phyloP scores from a whole-genome alignment of 768 basidiomycete genomes.

The Coprinopsis strossmayeri region DNA sequence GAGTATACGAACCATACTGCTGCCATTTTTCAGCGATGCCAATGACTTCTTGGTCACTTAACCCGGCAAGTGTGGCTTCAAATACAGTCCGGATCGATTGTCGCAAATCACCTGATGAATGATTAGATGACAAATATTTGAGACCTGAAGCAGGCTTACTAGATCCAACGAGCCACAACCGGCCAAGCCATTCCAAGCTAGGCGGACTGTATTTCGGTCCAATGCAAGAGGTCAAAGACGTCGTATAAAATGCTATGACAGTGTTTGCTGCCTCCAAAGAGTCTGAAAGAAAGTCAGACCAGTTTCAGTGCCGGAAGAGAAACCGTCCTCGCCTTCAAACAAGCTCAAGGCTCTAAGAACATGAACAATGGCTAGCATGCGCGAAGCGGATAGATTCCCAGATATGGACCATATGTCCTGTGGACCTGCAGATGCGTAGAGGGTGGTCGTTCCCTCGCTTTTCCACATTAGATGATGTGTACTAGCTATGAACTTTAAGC shows the following conservation, averaged over 20 bases:
- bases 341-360: constrained; percentile 68
- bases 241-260: constrained; percentile 75
- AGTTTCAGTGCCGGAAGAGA: too few relatives aligned
- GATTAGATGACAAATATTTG: not conserved
- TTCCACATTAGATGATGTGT: not conserved
- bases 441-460: constrained; percentile 33
- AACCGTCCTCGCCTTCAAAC: constrained; percentile 57
- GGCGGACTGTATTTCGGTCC: constrained; percentile 61
- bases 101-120: constrained; percentile 57
- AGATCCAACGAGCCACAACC: constrained; percentile 69
- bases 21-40: constrained; percentile 57
- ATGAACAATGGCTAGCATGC: constrained; percentile 60
- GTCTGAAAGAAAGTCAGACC: too few relatives aligned
- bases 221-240: constrained; percentile 56
- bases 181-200: constrained; percentile 65
- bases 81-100: constrained; percentile 74
- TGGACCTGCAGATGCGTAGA: constrained; percentile 32
- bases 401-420: constrained; percentile 70
- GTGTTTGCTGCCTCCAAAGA: constrained; percentile 62
- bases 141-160: constrained; percentile 34
- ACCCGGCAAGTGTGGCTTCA: constrained; percentile 60
- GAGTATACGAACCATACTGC: constrained; percentile 42
- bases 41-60: constrained; percentile 64
- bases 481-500: not conserved
- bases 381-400: constrained; percentile 57